Base-by-base conservation (phyloP, 257 asterid genomes). In the Salvia hispanica region DNA sequence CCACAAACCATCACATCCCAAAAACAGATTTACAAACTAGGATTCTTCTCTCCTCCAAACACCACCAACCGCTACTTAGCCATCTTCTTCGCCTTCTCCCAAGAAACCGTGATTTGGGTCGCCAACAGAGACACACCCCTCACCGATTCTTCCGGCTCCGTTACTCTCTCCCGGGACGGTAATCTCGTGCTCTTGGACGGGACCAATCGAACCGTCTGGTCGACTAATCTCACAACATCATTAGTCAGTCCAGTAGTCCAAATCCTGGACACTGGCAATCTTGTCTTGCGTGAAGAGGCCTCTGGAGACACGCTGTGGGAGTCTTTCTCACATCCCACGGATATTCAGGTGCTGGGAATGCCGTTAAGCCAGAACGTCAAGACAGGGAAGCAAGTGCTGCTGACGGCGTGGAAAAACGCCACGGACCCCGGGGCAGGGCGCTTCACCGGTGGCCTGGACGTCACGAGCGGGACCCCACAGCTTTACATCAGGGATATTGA, bases 51-150 rank as follows among this genome's bases (percentile, higher is more conserved):
- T 13, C 74, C 74, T 7, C 42, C 63, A 6, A 60, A 76, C 74
- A 50, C 86, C 46, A 67, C 81, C 15, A 74, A 72, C 70, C 81
- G 86, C 45, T 84, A 84, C 73, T 25, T 82, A 8, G 88, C 72
- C 4, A 65, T 85, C 18, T 82, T 73, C 69, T 77, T 78, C 77
- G 36, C 54, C 15, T 63, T 72, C 28, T 82, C 86, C 3, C 66
- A 57, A n/a, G 18, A 65, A 16, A 57, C 78, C 11, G 72, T 73
- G 6, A 33, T 69, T 0, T 78, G 82, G 79, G 34, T 61, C 15
- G 83, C 79, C 36, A 81, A 78, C 74, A 57, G 81, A 9, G 73
- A 69, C 21, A 59, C 18, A 6, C 82, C 54, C 16, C 73, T 66
- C 5, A 16, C 6, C 0, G 71, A 66, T 39, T 15, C 61, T 7